These are phyloP conservation scores for Lasiodiplodia sp. DNA, from an alignment of 2,329 filamentous ascomycete species.

Conservation along the genomic window DNA sequence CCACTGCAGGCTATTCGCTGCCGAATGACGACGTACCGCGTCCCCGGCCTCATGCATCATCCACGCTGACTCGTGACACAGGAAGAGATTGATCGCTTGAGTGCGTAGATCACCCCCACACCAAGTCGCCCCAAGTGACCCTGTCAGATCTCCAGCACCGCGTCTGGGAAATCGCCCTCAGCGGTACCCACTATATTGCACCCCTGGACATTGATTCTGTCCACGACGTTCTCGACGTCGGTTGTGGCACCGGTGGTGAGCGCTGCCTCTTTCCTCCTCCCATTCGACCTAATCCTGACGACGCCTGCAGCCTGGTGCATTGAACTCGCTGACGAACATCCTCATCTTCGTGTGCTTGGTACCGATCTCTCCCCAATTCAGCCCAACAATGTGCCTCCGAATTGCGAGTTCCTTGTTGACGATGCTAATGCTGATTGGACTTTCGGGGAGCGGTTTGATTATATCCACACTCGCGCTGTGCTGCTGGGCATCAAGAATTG, in stretches of 20 bases:
- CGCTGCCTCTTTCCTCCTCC: not conserved
- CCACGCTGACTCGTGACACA: constrained; percentile 19
- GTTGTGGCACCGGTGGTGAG: constrained; percentile 36
- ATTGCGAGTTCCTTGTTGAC: constrained; percentile 39
- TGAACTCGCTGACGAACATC: constrained; percentile 35
- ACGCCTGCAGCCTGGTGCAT: constrained; percentile 28
- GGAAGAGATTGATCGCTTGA: constrained; percentile 37
- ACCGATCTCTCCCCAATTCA: constrained; percentile 43
- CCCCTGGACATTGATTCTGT: constrained; percentile 32
- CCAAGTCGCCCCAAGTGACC: not conserved
- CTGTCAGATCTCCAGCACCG: constrained; percentile 36
- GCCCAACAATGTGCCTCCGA: constrained; percentile 36
- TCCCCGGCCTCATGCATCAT: not conserved
- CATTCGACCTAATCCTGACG: not conserved
- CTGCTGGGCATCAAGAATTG: constrained; percentile 61
- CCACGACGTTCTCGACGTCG: constrained; percentile 36
- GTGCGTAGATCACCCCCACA: constrained; percentile 14
- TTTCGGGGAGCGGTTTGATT: constrained; percentile 61
- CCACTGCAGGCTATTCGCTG: constrained; percentile 34
- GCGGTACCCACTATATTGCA: constrained; percentile 34
- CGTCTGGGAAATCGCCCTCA: constrained; percentile 37
- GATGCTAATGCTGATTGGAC: constrained; percentile 58
- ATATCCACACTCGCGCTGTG: constrained; percentile 62
- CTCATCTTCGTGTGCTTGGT: constrained; percentile 34
- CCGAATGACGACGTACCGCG: constrained; percentile 37